These are phyloP conservation scores for Trametes polyzona DNA, from an alignment of 1,284 basidiomycete species.

Conservation along the genomic window DNA sequence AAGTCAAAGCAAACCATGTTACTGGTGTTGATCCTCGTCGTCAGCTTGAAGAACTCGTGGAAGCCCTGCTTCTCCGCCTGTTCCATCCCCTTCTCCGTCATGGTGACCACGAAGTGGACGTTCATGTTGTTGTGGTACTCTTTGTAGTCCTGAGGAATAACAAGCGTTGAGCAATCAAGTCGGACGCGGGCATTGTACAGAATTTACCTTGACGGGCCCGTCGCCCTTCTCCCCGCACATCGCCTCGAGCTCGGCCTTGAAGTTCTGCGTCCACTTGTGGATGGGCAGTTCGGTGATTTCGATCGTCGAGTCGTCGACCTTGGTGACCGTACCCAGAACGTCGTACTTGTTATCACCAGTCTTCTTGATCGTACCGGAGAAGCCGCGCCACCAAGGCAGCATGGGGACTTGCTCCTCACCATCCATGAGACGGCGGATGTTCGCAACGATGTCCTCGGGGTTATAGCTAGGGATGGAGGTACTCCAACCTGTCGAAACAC, in stretches of 20 bases:
- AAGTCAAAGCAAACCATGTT: conserved; percentile 99
- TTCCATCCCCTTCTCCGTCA: conserved; percentile 82
- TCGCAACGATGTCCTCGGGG: conserved; percentile 88
- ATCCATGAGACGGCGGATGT: conserved; percentile 86
- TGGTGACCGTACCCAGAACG: conserved; percentile 75
- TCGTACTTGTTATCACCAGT: conserved; percentile 88
- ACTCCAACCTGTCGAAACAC: conserved; percentile 80
- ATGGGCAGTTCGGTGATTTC: conserved; percentile 97
- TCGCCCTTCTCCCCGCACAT: conserved; percentile 78
- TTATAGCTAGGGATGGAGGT: conserved; percentile 95
- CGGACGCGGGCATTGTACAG: too few species aligned
- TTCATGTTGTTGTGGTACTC: conserved; percentile 95
- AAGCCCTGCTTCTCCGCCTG: conserved; percentile 91
- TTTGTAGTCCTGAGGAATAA: conserved; percentile 79
- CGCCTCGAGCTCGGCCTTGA: conserved; percentile 89
- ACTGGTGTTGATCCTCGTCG: conserved; percentile 80
- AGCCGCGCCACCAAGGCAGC: conserved; percentile 98
- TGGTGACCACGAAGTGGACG: conserved; percentile 88
- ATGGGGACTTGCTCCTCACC: conserved; percentile 87
- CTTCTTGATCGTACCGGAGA: conserved; percentile 86
- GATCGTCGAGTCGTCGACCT: conserved; percentile 86
- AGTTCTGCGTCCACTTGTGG: conserved; percentile 92
- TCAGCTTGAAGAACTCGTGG: conserved; percentile 91
- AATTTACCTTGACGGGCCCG: conserved; percentile 62
- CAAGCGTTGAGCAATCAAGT: not conserved